Evolutionary conservation across 208 protist genomes (phyloP), one percentile per base, ranked within the genome.

Genomic region (Novymonas esmeraldas): DNA sequence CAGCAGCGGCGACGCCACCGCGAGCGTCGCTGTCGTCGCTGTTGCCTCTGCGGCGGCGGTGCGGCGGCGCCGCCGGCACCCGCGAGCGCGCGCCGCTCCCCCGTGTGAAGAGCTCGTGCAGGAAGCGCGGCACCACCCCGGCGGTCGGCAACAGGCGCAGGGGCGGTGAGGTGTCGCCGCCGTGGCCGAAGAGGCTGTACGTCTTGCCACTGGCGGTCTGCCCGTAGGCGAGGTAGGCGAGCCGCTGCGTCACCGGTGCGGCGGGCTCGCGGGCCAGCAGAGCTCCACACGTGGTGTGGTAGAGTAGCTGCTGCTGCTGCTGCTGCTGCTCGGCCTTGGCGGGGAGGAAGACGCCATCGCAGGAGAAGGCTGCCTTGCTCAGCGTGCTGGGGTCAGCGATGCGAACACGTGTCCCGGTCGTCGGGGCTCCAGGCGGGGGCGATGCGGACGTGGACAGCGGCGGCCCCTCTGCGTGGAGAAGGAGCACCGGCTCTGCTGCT

Each of bases 161-260:
- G 24, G 10, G 28, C 6, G 13, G 14, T 3, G 41, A 20, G 4
- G 59, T 41, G 2, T 70, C 70, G 0, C 89, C 89, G 64, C 92
- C 87, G 51, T 94, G 76, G 20, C 86, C 89, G 64, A 93, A 89
- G 51, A 96, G 76, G 20, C 86, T 92, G 72, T 93, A 85, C 26
- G 88, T 94, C 65, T 96, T 96, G 31, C 91, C 91, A 18, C 74
- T 89, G 4, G 81, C 74, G n/a, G 91, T 96, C 61, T 92, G 84
- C 0, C 91, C 91, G 55, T 94, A 96, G n/a, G 87, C 79, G 22
- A 96, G 74, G 50, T 93, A 81, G 7, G 80, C 63, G 11, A 52
- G 61, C n/a, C 57, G 48, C 9, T 29, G 51, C 22, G 59, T 34
- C 28, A 34, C 29, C 33, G 67, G 31, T 22, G 44, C 24, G 14